A percentile compares a stretch with the other conserved stretches of the same genome.
These are phyloP conservation scores for Furcasterigmium furcatum DNA, from an alignment of 2,329 filamentous ascomycete genomes.

Conservation along the genomic window DNA sequence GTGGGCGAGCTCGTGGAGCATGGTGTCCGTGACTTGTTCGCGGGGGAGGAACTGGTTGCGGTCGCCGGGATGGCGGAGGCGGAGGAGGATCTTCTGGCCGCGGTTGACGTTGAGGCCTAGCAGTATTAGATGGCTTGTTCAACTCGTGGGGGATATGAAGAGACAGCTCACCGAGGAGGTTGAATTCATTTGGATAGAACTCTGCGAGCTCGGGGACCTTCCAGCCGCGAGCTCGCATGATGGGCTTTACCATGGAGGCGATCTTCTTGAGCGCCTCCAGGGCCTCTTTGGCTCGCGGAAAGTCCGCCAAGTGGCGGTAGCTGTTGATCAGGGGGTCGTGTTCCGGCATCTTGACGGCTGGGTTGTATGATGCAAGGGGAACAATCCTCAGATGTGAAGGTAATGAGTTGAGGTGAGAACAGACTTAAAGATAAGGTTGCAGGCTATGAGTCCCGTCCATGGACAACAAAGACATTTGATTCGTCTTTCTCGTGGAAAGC, in stretches of 20 bases:
- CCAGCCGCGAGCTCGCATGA: constrained; percentile 87
- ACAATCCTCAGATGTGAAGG: too few species aligned
- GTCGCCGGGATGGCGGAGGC: constrained; percentile 75
- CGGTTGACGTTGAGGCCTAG: constrained; percentile 72
- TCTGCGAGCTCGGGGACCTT: constrained; percentile 76
- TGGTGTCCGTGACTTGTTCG: constrained; percentile 81
- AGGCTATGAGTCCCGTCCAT: too few species aligned
- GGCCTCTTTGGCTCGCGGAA: constrained; percentile 46
- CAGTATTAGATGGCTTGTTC: too few species aligned
- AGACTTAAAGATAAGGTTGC: too few species aligned
- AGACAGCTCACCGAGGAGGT: constrained; percentile 64
- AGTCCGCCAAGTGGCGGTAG: constrained; percentile 45
- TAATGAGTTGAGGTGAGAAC: too few species aligned
- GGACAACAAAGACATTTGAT: too few species aligned
- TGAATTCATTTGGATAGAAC: constrained; percentile 74
- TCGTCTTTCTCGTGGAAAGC: too few species aligned
- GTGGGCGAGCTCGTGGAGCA: constrained; percentile 93
- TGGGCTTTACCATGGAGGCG: constrained; percentile 86
- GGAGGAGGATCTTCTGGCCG: constrained; percentile 77
- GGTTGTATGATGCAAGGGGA: neutral
- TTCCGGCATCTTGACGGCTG: constrained; percentile 30
- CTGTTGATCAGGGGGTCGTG: constrained; percentile 42
- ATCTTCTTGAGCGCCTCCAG: constrained; percentile 69
- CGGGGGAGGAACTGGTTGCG: constrained; percentile 73
- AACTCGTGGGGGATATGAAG: neutral